A percentile compares a stretch with the other conserved stretches of the same genome.
phyloP scores from a whole-genome alignment of 2,329 filamentous ascomycete species.

The Botrytis fabae region DNA sequence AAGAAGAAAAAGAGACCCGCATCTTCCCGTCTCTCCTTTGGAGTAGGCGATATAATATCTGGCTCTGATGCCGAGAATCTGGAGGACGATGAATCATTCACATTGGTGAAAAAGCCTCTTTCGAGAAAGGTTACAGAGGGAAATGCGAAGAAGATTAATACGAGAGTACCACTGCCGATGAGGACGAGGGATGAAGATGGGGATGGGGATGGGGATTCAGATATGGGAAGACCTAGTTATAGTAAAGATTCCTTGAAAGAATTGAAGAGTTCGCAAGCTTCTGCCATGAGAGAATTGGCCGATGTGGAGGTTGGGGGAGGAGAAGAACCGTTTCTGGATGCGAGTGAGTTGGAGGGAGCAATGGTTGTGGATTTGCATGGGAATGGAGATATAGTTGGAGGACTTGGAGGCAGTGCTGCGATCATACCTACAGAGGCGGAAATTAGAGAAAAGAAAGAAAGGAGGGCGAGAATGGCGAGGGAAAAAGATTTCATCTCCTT shows the following conservation, averaged over 20 bases:
- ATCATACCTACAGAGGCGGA: slow-evolving; percentile 79
- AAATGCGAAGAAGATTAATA: slow-evolving; percentile 59
- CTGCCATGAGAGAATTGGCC: slow-evolving; percentile 67
- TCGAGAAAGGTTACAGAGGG: slow-evolving; percentile 66
- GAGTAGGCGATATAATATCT: slow-evolving; percentile 56
- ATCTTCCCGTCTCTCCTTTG: slow-evolving; percentile 74
- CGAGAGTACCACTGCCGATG: slow-evolving; percentile 31
- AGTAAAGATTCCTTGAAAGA: slow-evolving; percentile 85
- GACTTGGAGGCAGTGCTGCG: slow-evolving; percentile 45
- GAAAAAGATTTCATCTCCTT: slow-evolving; percentile 70
- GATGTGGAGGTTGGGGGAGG: slow-evolving; percentile 49
- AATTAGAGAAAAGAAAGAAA: slow-evolving; percentile 87
- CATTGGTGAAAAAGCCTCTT: slow-evolving; percentile 62
- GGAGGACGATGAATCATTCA: slow-evolving; percentile 55
- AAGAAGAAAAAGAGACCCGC: slow-evolving; percentile 70
- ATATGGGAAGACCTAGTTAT: slow-evolving; percentile 64
- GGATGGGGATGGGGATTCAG: slow-evolving; percentile 37
- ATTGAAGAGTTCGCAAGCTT: slow-evolving; percentile 81
- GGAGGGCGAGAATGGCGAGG: slow-evolving; percentile 76
- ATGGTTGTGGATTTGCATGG: slow-evolving; percentile 56
- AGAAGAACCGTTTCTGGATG: slow-evolving; percentile 51
- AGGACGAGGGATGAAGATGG: slow-evolving; percentile 51
- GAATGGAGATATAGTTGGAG: slow-evolving; percentile 24
- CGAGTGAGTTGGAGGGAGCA: slow-evolving; percentile 62
- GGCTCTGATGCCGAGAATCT: slow-evolving; percentile 54